phyloP scores from a whole-genome alignment of 2,329 filamentous ascomycete genomes.

The Pseudogymnoascus sp. region DNA sequence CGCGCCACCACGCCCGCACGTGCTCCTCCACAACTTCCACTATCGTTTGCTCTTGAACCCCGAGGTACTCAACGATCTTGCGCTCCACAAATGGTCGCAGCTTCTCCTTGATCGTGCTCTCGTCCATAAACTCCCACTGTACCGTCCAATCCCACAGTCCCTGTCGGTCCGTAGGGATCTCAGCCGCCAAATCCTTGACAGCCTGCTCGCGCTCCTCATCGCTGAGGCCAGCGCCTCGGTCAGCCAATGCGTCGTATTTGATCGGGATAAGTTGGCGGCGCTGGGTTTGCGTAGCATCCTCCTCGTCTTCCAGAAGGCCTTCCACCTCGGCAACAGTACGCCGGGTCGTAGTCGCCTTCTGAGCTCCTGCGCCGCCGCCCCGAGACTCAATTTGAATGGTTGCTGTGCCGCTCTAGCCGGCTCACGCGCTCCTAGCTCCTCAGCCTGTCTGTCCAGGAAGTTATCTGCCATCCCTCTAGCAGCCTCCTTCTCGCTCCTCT shows the following conservation, averaged over 20 bases:
- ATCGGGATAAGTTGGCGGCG: conserved; percentile 76
- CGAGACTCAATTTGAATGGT: conserved; percentile 87
- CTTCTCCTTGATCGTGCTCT: conserved; percentile 73
- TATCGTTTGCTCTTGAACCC: conserved; percentile 91
- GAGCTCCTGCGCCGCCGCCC: conserved; percentile 75
- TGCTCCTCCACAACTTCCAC: conserved; percentile 90
- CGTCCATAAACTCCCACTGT: conserved; percentile 87
- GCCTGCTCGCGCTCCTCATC: conserved; percentile 84
- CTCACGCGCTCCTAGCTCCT: conserved; percentile 49
- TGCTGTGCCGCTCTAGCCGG: conserved; percentile 46
- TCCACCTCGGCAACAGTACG: conserved; percentile 91
- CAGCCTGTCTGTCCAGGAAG: conserved; percentile 78
- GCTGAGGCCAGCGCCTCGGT: conserved; percentile 61
- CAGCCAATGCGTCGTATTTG: conserved; percentile 63
- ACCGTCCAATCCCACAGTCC: conserved; percentile 89
- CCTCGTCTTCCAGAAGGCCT: conserved; percentile 89
- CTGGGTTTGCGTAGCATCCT: conserved; percentile 62
- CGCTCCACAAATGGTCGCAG: conserved; percentile 93
- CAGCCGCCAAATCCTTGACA: conserved; percentile 72
- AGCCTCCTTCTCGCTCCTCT: conserved; percentile 66
- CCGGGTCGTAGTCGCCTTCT: conserved; percentile 50
- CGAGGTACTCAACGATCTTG: conserved; percentile 95
- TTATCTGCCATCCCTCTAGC: conserved; percentile 81
- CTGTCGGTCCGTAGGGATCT: conserved; percentile 82
- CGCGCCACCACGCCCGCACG: conserved; percentile 66